Base-by-base conservation (phyloP, 495 filamentous ascomycete species). In the Penicillium pulvis region DNA sequence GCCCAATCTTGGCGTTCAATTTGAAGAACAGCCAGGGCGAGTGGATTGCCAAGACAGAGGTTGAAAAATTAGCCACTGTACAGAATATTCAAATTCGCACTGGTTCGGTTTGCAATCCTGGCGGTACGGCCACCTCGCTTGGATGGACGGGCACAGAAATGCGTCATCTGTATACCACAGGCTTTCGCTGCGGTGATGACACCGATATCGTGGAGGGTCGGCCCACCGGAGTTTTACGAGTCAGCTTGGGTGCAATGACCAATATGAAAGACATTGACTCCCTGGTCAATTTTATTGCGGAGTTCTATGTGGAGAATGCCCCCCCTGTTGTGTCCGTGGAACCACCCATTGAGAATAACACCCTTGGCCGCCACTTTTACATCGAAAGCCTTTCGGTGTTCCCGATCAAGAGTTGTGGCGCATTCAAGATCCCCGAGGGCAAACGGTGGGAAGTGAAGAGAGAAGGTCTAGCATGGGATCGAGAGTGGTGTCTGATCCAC, bases 401-500 rank as follows among this genome's bases (percentile, higher is more conserved):
- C 63, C 93, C 93, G 0, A 93, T 97, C 71, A 96, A 96, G 73
- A 91, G 87, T 65, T 97, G 93, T 66, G 89, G 83, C 8, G 88
- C 88, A 8, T 93, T 86, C 62, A 79, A 77, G n/a, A 81, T 97
- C 41, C 87, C 91, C 0, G 58, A 76, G 1, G 83, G 75, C 8
- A 72, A 73, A 23, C 66, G 77, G 19, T 97, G 93, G 93, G 86
- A 90, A 66, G 81, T 96, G 26, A 83, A 79, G 48, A 73, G 77
- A 16, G 89, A 95, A 72, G 93, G 93, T 0, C 75, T 97, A 6
- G 88, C 87, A 17, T 96, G 92, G 92, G 93, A 97, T 70, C 77
- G 92, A 51, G 93, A 97, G 73, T 97, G 93, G 93, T 96, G 91
- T 67, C 72, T 97, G 16, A 82, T 97, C 16, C 91, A 96, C 68